A percentile compares a stretch with the other conserved stretches of the same genome.
phyloP scores from a whole-genome alignment of 2,329 filamentous ascomycete species.

The Ophiostoma perfectum region DNA sequence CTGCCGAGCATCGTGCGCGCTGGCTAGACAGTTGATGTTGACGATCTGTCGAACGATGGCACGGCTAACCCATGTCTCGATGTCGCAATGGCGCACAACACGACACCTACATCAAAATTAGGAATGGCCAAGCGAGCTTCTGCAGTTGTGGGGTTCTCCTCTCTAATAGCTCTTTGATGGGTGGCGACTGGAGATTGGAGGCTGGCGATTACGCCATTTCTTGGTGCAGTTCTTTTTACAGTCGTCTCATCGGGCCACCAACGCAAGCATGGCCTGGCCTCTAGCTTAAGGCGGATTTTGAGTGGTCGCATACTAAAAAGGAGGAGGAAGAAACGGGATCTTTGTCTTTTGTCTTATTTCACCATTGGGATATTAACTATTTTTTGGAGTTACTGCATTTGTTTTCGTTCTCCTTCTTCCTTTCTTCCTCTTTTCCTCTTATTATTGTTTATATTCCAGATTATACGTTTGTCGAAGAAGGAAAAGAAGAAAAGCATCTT shows the following conservation, averaged over 20 bases:
- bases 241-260: background rate
- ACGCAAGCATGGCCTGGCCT: background rate
- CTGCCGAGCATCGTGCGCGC: conserved; percentile 21
- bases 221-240: background rate
- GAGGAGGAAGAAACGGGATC: background rate
- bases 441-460: background rate
- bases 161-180: background rate
- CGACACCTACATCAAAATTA: too few relatives aligned
- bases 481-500: background rate
- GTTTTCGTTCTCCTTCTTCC: background rate
- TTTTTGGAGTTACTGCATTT: conserved; percentile 2
- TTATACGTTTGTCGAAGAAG: background rate
- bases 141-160: too few relatives aligned
- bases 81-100: background rate
- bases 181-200: background rate
- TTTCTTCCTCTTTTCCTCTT: background rate
- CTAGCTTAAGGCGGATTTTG: background rate
- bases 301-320: background rate
- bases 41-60: too few relatives aligned
- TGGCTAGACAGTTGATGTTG: background rate
- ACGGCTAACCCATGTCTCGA: too few relatives aligned
- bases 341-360: conserved; percentile 10
- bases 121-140: too few relatives aligned
- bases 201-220: conserved; percentile 13
- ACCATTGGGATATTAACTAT: background rate